Base-by-base conservation (phyloP, 345 rosid species). In the Eucalyptus tenuipes region DNA sequence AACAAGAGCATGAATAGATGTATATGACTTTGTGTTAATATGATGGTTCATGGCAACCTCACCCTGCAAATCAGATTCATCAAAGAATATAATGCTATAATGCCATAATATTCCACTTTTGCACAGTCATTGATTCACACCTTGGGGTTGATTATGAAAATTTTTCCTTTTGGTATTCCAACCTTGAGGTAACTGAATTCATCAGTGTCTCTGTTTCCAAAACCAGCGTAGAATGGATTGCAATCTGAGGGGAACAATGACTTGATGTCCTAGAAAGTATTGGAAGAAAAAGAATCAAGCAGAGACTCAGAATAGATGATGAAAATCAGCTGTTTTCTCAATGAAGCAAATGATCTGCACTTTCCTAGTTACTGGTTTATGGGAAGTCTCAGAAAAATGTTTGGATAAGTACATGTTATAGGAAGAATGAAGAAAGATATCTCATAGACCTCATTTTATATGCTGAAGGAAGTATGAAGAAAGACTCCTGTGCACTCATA, bases 181-280 rank as follows among this genome's bases (percentile, higher is more conserved):
- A 98, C 97, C 91, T 95, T 96, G 71, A 95, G 97, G 92, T 98
- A 98, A 94, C 99, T 98, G 89, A 97, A 91, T 93, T 98, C 98
- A 89, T 98, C 99, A 4, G 99, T 98, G 92, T 98, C 96, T 94
- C 99, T 93, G 89, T 98, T 98, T 87, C 99, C 99, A 90, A 98
- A 98, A 88, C 99, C 99, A 90, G 99, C 99, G 89, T 97, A 97
- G 93, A 97, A 98, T 3, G 99, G 99, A 89, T 94, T 96, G 97
- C 93, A 94, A 85, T 98, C 97, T 1, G 94, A 68, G 88, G 99
- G 99, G 90, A 97, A 98, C 93, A 98, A 94, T 37, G 93, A 95
- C 87, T 90, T 94, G 92, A 98, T 97, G 86, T 94, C 98, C 99
- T 98, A 95, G 37, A 85, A 71, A 88, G 68, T 9, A 22, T 68